These are phyloP conservation scores for Smithsoniella earleae DNA, from an alignment of 163 green algal genomes.

Conservation along the genomic window DNA sequence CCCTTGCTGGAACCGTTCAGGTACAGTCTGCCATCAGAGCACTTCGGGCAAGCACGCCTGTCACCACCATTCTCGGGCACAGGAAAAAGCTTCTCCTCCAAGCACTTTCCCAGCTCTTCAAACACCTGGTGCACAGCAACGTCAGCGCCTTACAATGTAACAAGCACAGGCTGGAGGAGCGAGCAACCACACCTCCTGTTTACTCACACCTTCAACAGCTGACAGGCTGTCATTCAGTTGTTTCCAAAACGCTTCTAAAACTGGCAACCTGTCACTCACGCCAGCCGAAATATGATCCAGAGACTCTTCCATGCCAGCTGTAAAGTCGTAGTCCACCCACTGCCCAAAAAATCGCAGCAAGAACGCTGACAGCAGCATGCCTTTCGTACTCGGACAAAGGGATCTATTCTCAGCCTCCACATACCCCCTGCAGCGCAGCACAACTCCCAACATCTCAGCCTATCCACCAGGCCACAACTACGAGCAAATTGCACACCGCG, in stretches of 20 bases:
- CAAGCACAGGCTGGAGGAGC: not conserved
- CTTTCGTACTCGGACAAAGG: constrained; percentile 51
- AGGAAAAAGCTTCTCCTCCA: constrained; percentile 38
- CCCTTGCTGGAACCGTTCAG: constrained; percentile 48
- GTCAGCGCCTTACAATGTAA: too few species aligned
- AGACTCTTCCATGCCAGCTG: constrained; percentile 58
- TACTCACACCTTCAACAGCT: constrained; percentile 5
- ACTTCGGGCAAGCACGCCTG: constrained; percentile 51
- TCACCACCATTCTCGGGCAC: constrained; percentile 28
- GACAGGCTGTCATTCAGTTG: constrained; percentile 43
- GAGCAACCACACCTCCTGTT: constrained; percentile 4
- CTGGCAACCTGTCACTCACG: constrained; percentile 36
- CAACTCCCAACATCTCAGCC: too few species aligned
- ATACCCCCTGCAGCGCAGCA: constrained; percentile 54
- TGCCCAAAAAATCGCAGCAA: constrained; percentile 57
- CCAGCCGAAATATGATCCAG: constrained; percentile 65
- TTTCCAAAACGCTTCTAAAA: constrained; percentile 56
- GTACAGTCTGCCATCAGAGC: constrained; percentile 44
- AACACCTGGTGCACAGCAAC: constrained; percentile 18
- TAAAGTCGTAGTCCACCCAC: constrained; percentile 79
- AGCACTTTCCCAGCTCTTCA: constrained; percentile 29
- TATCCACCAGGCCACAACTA: too few species aligned
- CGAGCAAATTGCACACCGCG: constrained; percentile 25
- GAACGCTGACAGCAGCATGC: constrained; percentile 64
- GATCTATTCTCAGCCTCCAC: constrained; percentile 46